A percentile compares a stretch with the other conserved stretches of the same genome.
Evolutionary conservation across 257 asterid species (phyloP).

Genomic region (Catharanthus roseus): DNA sequence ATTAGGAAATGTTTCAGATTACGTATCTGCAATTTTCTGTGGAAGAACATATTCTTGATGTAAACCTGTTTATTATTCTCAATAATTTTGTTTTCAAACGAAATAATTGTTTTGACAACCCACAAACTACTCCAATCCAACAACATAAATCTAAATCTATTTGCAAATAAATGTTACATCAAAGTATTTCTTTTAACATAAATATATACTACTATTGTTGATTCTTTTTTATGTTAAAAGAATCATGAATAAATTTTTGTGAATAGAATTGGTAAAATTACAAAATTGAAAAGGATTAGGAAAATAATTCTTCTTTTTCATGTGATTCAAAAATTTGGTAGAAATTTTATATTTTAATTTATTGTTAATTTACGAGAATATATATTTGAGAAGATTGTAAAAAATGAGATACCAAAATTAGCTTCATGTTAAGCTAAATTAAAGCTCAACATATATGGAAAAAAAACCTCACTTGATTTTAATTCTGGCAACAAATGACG

Average conservation of each 20-base stretch:
- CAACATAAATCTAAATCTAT: too few species aligned
- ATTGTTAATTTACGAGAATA: too few species aligned
- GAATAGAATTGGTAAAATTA: not conserved
- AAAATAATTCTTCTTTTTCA: not conserved
- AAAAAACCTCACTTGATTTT: too few species aligned
- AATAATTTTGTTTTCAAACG: not conserved
- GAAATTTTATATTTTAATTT: not conserved
- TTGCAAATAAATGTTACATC: conserved; percentile 1
- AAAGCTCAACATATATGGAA: too few species aligned
- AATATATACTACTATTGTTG: not conserved
- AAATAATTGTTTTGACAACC: conserved; percentile 1
- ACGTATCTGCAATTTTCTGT: not conserved
- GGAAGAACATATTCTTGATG: not conserved
- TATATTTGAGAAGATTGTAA: not conserved
- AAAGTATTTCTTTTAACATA: not conserved
- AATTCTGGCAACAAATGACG: too few species aligned
- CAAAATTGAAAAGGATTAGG: not conserved
- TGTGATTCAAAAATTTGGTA: not conserved
- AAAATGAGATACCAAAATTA: not conserved
- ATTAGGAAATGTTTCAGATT: not conserved
- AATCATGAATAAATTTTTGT: not conserved
- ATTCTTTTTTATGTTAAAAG: too few species aligned
- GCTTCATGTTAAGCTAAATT: too few species aligned
- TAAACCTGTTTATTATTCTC: not conserved
- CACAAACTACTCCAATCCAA: not conserved